Percentiles rank a stretch among this genome's conserved stretches.
phyloP scores from a whole-genome alignment of 2,329 filamentous ascomycete genomes.

The Leptographium wingfieldii region DNA sequence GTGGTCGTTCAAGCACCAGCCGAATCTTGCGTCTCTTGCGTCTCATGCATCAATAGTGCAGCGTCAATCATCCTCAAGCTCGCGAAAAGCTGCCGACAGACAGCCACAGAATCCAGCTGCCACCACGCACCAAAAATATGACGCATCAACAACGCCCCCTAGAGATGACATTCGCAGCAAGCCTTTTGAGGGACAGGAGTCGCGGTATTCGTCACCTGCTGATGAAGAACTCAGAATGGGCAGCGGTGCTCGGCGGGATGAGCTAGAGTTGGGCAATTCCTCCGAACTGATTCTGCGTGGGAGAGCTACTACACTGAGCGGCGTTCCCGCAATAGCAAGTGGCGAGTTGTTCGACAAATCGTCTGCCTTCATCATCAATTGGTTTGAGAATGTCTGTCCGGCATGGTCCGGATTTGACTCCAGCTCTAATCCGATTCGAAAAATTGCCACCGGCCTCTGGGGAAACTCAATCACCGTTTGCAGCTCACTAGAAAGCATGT shows the following conservation, averaged over 20 bases:
- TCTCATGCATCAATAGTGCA: not conserved
- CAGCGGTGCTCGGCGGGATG: not conserved
- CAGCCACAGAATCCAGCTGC: not conserved
- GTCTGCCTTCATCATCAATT: constrained; percentile 12
- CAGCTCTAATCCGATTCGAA: constrained; percentile 22
- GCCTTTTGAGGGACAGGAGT: not conserved
- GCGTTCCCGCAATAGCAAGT: not conserved
- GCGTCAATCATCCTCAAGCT: not conserved
- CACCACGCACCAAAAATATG: not conserved
- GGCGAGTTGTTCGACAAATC: not conserved
- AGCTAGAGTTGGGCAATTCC: not conserved
- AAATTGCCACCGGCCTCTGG: constrained; percentile 23
- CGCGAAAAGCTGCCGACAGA: too few species aligned
- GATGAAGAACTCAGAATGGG: not conserved
- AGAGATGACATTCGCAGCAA: not conserved
- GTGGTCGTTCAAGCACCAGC: constrained; percentile 28
- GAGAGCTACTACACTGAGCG: not conserved
- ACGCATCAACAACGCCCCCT: not conserved
- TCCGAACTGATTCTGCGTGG: not conserved
- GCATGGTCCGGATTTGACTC: constrained; percentile 28
- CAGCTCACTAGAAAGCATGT: constrained; percentile 26
- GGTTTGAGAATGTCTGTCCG: constrained; percentile 27
- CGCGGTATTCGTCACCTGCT: not conserved
- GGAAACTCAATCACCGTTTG: constrained; percentile 22
- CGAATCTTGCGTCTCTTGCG: constrained; percentile 2